Percentiles rank a stretch among this genome's conserved stretches.
Evolutionary conservation across 2,329 filamentous ascomycete species (phyloP).

Genomic region (Fusarium piperis): DNA sequence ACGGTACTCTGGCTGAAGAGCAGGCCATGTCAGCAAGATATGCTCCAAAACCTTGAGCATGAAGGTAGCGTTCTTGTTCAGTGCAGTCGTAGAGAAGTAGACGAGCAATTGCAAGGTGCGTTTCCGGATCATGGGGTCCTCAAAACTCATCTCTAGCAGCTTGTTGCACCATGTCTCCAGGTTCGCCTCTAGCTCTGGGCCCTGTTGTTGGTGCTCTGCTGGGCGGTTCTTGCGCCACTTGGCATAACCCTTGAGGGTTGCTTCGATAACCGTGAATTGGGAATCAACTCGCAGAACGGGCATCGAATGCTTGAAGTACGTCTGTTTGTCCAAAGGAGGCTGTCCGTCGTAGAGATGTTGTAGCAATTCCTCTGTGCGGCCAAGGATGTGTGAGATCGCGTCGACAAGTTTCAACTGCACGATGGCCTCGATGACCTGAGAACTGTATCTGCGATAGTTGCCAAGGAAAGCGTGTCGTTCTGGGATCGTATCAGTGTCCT

Average conservation of each 20-base stretch:
- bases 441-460: conserved; percentile 93
- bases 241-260: conserved; percentile 86
- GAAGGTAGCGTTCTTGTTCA: conserved; percentile 81
- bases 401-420: conserved; percentile 84
- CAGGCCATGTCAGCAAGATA: conserved; percentile 85
- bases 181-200: conserved; percentile 67
- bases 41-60: conserved; percentile 92
- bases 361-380: conserved; percentile 77
- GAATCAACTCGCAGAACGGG: conserved; percentile 85
- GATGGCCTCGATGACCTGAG: conserved; percentile 86
- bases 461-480: conserved; percentile 95
- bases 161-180: conserved; percentile 78
- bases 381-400: conserved; percentile 87
- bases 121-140: conserved; percentile 87
- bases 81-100: conserved; percentile 82
- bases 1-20: conserved; percentile 74
- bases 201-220: conserved; percentile 58
- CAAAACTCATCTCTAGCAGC: conserved; percentile 75
- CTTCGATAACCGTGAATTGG: conserved; percentile 88
- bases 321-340: conserved; percentile 70
- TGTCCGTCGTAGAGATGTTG: conserved; percentile 78
- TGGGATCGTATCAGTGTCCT: conserved; percentile 94
- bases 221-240: conserved; percentile 70
- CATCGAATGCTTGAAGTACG: conserved; percentile 75
- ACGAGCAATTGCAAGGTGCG: conserved; percentile 84